phyloP scores from a whole-genome alignment of 2,329 filamentous ascomycete genomes.

The Purpureocillium takamizusanense region DNA sequence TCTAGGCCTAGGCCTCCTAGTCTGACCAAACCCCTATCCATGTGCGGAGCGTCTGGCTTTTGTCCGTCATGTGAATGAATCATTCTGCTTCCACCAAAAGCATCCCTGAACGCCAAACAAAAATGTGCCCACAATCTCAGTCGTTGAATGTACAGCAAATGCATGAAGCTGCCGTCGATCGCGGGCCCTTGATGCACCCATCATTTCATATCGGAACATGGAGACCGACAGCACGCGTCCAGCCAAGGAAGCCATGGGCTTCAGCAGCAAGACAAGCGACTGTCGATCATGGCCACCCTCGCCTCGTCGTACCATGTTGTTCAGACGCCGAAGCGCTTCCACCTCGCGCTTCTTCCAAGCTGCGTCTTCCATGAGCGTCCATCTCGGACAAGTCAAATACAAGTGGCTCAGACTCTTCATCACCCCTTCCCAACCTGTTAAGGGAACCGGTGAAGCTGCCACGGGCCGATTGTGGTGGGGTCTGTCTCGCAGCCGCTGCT shows the following conservation, averaged over 20 bases:
- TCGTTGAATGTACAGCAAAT: neutral
- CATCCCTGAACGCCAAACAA: neutral
- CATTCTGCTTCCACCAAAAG: neutral
- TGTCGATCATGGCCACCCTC: slow-evolving; percentile 23
- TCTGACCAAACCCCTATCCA: no score
- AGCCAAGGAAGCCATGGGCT: no score
- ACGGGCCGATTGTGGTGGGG: slow-evolving; percentile 34
- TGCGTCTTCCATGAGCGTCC: slow-evolving; percentile 48
- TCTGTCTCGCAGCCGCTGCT: slow-evolving; percentile 22
- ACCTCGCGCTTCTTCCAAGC: slow-evolving; percentile 44
- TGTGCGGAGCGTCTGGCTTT: no score
- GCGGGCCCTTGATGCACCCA: no score
- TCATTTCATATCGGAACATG: no score
- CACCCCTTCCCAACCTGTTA: slow-evolving; percentile 27
- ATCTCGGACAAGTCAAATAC: slow-evolving; percentile 69
- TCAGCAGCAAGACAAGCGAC: no score
- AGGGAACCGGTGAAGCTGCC: slow-evolving; percentile 35
- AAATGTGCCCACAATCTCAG: no score
- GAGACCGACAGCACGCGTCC: no score
- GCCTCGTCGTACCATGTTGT: slow-evolving; percentile 22
- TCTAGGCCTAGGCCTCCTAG: no score
- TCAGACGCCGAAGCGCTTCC: slow-evolving; percentile 30
- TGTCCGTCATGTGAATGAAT: no score
- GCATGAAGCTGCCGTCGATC: neutral
- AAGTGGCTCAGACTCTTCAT: slow-evolving; percentile 51